These are phyloP conservation scores for Dalbergia oliveri DNA, from an alignment of 306 rosid genomes.

Conservation along the genomic window DNA sequence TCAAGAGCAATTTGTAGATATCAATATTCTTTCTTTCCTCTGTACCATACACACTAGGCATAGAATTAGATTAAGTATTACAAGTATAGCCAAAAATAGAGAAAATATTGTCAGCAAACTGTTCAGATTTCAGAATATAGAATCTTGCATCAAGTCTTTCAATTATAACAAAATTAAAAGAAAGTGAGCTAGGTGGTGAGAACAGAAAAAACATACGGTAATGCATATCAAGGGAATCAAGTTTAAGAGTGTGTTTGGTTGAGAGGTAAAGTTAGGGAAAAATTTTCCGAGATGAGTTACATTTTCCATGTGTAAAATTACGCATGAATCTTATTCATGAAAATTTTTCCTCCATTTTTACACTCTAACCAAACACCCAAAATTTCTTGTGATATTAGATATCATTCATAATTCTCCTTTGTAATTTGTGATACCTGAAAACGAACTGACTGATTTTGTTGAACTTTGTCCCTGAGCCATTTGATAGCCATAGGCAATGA, in stretches of 20 bases:
- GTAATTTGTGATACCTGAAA: constrained; percentile 73
- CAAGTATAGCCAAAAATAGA: background rate
- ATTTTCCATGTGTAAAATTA: too few relatives aligned
- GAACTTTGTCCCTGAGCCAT: constrained; percentile 87
- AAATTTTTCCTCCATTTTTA: too few relatives aligned
- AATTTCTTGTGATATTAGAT: constrained; percentile 19
- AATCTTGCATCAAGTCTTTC: background rate
- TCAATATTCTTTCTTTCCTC: background rate
- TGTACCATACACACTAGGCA: background rate
- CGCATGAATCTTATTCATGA: too few relatives aligned
- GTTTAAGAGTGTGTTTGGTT: too few relatives aligned
- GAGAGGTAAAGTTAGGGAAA: too few relatives aligned
- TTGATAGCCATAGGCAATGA: constrained; percentile 84
- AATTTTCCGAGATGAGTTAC: too few relatives aligned
- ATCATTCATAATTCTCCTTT: constrained; percentile 14
- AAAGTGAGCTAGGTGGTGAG: background rate
- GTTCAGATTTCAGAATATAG: background rate
- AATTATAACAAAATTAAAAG: background rate
- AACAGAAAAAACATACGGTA: background rate
- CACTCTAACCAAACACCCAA: too few relatives aligned
- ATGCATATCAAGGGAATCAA: background rate
- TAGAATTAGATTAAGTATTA: background rate
- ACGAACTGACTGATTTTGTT: constrained; percentile 71
- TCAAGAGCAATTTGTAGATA: constrained; percentile 19
- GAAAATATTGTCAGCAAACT: background rate